These are phyloP conservation scores for Teunomyces funiuensis DNA, from an alignment of 805 yeast genomes.

Conservation along the genomic window DNA sequence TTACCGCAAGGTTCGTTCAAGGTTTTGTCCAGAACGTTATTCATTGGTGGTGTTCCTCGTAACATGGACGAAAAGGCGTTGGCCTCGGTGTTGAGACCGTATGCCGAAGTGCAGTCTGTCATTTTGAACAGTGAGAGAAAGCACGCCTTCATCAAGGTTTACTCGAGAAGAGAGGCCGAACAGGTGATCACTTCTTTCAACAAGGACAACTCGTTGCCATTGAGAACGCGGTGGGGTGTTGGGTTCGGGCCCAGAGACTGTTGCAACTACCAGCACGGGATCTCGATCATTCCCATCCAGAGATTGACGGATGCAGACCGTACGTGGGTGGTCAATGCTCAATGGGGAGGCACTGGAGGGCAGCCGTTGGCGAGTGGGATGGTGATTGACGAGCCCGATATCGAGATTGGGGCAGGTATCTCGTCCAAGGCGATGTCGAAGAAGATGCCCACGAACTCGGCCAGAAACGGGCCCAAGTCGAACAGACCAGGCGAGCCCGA, in stretches of 20 bases:
- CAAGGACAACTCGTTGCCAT: slow-evolving; percentile 58
- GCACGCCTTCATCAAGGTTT: slow-evolving; percentile 95
- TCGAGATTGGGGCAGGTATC: slow-evolving; percentile 92
- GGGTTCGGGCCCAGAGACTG: slow-evolving; percentile 99
- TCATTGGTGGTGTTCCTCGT: slow-evolving; percentile 90
- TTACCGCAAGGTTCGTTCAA: slow-evolving; percentile 78
- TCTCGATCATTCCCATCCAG: slow-evolving; percentile 80
- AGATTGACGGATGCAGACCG: slow-evolving; percentile 93
- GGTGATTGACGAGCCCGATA: slow-evolving; percentile 95
- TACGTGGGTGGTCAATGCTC: slow-evolving; percentile 85
- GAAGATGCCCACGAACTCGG: slow-evolving; percentile 89
- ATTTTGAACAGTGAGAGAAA: slow-evolving; percentile 85
- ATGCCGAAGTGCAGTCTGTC: slow-evolving; percentile 88
- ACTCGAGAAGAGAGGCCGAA: slow-evolving; percentile 90
- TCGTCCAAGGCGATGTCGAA: slow-evolving; percentile 88
- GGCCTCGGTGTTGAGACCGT: slow-evolving; percentile 71
- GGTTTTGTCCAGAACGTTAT: slow-evolving; percentile 85
- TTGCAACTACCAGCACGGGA: slow-evolving; percentile 90
- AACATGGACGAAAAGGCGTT: slow-evolving; percentile 76
- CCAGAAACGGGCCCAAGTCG: slow-evolving; percentile 83
- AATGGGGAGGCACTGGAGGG: slow-evolving; percentile 98
- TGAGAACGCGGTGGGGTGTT: slow-evolving; percentile 97
- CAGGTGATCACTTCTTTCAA: slow-evolving; percentile 70
- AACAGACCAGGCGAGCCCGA: slow-evolving; percentile 62
- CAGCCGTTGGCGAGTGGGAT: slow-evolving; percentile 74